Evolutionary conservation across 495 filamentous ascomycete genomes (phyloP).

Genomic region (Barbatosphaeria neglecta): DNA sequence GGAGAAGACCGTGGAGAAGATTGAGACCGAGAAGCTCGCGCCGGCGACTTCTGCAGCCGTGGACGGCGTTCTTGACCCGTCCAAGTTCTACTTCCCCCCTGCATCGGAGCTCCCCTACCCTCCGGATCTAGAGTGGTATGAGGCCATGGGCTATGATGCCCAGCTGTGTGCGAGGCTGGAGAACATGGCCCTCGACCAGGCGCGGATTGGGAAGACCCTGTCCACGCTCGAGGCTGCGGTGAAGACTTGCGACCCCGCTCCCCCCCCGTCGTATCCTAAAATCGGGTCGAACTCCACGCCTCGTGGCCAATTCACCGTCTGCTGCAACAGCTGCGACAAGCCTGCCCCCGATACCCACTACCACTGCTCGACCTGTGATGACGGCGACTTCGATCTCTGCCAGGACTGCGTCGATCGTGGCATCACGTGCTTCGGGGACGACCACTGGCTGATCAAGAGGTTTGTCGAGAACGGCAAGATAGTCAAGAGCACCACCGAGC

Average conservation of each 20-base stretch:
- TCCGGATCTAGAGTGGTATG: no score
- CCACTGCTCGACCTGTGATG: conserved; percentile 87
- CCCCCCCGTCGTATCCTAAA: background rate
- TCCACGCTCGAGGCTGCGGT: background rate
- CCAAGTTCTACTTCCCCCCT: no score
- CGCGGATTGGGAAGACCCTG: background rate
- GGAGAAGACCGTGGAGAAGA: no score
- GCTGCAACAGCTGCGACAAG: conserved; percentile 81
- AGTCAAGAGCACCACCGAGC: conserved; percentile 74
- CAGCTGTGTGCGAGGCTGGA: background rate
- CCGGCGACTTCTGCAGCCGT: no score
- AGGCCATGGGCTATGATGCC: no score
- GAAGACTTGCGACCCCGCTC: background rate
- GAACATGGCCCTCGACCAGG: background rate
- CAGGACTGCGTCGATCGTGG: conserved; percentile 63
- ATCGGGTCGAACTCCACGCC: background rate
- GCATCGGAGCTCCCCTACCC: no score
- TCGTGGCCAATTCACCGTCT: conserved; percentile 47
- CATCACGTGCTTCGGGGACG: conserved; percentile 58
- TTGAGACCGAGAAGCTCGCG: no score
- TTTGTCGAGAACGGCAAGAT: conserved; percentile 66
- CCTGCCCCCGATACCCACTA: conserved; percentile 74
- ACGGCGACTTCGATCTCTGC: conserved; percentile 93
- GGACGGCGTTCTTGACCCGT: no score
- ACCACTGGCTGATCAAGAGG: conserved; percentile 92